These are phyloP conservation scores for Neurospora sp. DNA, from an alignment of 495 filamentous ascomycete species.

Conservation along the genomic window DNA sequence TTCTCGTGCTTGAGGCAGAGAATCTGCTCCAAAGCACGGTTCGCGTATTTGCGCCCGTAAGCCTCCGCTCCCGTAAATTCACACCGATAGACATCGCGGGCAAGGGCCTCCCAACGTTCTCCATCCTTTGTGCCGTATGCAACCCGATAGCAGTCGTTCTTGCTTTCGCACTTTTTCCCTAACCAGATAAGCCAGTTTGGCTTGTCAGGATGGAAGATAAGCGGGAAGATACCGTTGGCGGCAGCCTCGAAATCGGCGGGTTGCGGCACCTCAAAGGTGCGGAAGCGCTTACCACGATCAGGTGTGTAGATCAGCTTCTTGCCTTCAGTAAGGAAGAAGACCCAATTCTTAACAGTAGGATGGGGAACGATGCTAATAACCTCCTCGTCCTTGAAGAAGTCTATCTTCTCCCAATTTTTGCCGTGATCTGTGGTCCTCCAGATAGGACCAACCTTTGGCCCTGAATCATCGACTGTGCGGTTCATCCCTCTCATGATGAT, in stretches of 20 bases:
- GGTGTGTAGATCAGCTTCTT: constrained; percentile 66
- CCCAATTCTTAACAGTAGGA: constrained; percentile 64
- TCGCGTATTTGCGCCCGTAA: constrained; percentile 46
- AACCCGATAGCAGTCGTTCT: constrained; percentile 51
- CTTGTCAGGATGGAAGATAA: constrained; percentile 70
- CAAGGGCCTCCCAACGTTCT: constrained; percentile 59
- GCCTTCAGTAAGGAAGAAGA: constrained; percentile 69
- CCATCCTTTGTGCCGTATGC: constrained; percentile 68
- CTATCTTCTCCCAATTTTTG: constrained; percentile 56
- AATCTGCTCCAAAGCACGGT: constrained; percentile 55
- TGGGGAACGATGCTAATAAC: constrained; percentile 65
- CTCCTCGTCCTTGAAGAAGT: constrained; percentile 50
- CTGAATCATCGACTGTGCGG: constrained; percentile 29
- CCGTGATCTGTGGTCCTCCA: constrained; percentile 75
- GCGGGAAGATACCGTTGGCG: constrained; percentile 25
- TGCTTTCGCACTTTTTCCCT: constrained; percentile 48
- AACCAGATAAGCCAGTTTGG: constrained; percentile 88
- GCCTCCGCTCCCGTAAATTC: constrained; percentile 63
- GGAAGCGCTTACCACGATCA: constrained; percentile 59
- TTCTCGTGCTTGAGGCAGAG: constrained; percentile 69
- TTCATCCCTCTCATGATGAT: constrained; percentile 58
- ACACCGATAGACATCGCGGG: constrained; percentile 62
- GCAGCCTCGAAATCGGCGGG: constrained; percentile 18
- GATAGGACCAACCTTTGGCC: constrained; percentile 35
- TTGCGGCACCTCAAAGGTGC: constrained; percentile 54